Evolutionary conservation across 805 yeast species (phyloP).

Genomic region (Candida ipomoeae): DNA sequence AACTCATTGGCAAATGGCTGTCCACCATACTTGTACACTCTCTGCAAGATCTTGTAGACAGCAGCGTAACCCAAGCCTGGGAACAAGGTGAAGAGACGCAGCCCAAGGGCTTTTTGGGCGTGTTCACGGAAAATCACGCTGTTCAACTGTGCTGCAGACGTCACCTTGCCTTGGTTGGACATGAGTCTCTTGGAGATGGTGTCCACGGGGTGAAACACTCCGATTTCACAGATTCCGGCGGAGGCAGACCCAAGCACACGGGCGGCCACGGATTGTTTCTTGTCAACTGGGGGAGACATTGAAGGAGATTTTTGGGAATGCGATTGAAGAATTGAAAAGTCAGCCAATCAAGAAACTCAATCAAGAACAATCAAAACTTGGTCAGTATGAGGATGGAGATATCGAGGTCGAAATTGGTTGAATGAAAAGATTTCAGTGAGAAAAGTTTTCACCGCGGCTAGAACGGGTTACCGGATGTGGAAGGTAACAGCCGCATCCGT

Average conservation of each 20-base stretch:
- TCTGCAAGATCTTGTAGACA: constrained; percentile 89
- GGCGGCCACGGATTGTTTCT: constrained; percentile 84
- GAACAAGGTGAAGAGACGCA: constrained; percentile 77
- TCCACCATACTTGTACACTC: constrained; percentile 98
- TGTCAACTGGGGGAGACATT: constrained; percentile 45
- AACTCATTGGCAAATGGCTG: constrained; percentile 98
- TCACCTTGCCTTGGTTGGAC: constrained; percentile 72
- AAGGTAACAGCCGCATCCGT: background rate
- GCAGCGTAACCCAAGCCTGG: constrained; percentile 99
- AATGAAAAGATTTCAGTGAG: background rate
- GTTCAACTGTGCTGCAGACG: constrained; percentile 66
- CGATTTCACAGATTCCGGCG: constrained; percentile 96
- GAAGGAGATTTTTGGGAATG: background rate
- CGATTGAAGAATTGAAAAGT: background rate
- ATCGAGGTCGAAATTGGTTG: too few relatives aligned
- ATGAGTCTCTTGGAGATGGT: constrained; percentile 94
- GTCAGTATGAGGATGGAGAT: too few relatives aligned
- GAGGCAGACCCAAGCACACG: constrained; percentile 96
- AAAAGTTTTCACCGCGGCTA: constrained; percentile 16
- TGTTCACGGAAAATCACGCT: constrained; percentile 80
- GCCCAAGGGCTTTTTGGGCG: constrained; percentile 65
- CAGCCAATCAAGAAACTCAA: background rate
- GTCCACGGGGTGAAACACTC: constrained; percentile 97
- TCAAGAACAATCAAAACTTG: too few relatives aligned
- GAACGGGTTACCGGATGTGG: constrained; percentile 7